Base-by-base conservation (phyloP, 2,329 filamentous ascomycete genomes). In the Fusarium hainanense region DNA sequence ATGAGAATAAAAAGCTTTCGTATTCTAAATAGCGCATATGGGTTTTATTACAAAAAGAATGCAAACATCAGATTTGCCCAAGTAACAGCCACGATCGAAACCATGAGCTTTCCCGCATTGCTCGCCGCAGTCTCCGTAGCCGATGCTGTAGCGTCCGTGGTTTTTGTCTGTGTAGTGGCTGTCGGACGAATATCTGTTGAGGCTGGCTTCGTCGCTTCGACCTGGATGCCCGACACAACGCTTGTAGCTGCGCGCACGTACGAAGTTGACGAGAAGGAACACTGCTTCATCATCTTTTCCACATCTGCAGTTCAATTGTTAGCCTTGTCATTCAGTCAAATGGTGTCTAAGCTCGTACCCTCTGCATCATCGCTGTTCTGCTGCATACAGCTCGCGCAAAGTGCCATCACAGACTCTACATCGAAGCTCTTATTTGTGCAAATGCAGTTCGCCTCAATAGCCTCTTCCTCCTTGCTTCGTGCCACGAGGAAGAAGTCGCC, bases 271-370 rank as follows among this genome's bases (percentile, higher is more conserved):
- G 34, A 42, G 2, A 60, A 60, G 3, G 43, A 18, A 2, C 58
- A 60, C 6, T 60, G 58, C 25, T 14, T 23, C 58, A 60, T 60
- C 25, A 60, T 49, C 9, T 59, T 60, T 1, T 60, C 27, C 2
- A 60, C 20, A 0, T 60, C 54, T 58, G 1, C 2, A 16, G 7
- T 6, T 4, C 0, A 1, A 0, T 32, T 2, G 14, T 60, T 7
- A 58, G 27, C 1, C 1, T 27, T 6, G 14, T 10, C 3, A 1
- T 11, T 3, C 2, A 44, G 10, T 14, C 1, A 2, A 2, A 18
- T 14, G 0, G 0, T 4, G 1, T 25, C 27, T 2, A 3, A 4
- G 0, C 0, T 3, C 14, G 4, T 23, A 60, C 58, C 42, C n/a
- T 60, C 18, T 49, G 58, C 30, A 9, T 59, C 54, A 2, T 49